Base-by-base conservation (phyloP, 257 asterid genomes). In the Solanum arcanum region DNA sequence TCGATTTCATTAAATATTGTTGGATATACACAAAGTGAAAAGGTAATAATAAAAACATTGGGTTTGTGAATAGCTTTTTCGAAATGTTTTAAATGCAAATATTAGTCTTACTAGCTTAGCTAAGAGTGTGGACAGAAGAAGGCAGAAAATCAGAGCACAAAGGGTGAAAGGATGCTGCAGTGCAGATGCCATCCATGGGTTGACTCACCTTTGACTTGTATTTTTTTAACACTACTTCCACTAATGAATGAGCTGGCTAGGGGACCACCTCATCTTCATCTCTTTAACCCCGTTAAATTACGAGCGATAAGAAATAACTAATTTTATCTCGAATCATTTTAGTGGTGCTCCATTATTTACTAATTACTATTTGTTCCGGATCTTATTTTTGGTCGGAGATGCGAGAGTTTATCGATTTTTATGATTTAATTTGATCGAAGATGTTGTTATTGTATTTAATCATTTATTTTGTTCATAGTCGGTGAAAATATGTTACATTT, bases 141-240 rank as follows among this genome's bases (percentile, higher is more conserved):
- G 83, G 83, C 47, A 37, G 49, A 37, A 37, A 37, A 74, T 21
- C 81, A 74, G 60, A 76, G 35, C 35, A 76, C 33, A 39, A 76
- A 76, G 12, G 52, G 25, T 78, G 64, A 46, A 80, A 46, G 27
- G 27, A 27, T 16, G 82, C 87, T 13, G 68, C 25, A 78, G 16
- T 46, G 42, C 87, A 81, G 59, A 84, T 62, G 84, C 20, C 84
- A 80, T 29, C 77, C 29, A 62, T 62, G 77, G 44, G 88, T 90
- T 91, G 93, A 90, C 90, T 66, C 85, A 81, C 12, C 86, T 88
- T 89, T 89, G 92, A 91, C 93, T 88, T 60, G 75, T 76, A 86
- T 74, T 73, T 31, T 81, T n/a, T 52, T 37, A 33, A 31, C 9
- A 73, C 29, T 73, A 73, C 39, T 37, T 37, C 39, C 49, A 73